A percentile compares a stretch with the other conserved stretches of the same genome.
Evolutionary conservation across 257 asterid genomes (phyloP).

Genomic region (Nicotiana tomentosiformis): DNA sequence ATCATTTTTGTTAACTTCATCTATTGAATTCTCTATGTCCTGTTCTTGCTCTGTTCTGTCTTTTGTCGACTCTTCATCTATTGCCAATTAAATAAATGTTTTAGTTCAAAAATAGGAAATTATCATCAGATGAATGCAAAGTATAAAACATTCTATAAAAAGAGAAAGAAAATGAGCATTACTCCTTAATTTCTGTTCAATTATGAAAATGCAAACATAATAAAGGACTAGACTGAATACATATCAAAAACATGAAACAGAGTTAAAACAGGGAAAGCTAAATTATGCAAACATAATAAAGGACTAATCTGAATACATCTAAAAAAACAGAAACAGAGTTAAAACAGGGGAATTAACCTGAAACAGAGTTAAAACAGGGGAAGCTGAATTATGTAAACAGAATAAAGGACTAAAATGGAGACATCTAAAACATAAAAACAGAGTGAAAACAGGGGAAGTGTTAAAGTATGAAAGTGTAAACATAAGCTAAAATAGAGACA

Average conservation of each 20-base stretch:
- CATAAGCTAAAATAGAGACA: background rate
- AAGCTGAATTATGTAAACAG: too few relatives aligned
- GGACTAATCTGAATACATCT: too few relatives aligned
- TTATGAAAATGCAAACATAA: background rate
- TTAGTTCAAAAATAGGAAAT: background rate
- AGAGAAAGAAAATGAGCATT: background rate
- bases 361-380: too few relatives aligned
- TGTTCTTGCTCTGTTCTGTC: constrained; percentile 40
- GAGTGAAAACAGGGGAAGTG: background rate
- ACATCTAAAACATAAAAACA: background rate
- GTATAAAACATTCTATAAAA: background rate
- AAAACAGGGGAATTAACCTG: background rate
- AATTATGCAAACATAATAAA: too few relatives aligned
- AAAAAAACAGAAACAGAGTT: background rate
- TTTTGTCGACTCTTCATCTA: constrained; percentile 58
- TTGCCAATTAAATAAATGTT: constrained; percentile 10
- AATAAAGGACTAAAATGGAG: background rate
- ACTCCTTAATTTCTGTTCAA: background rate
- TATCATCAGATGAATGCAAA: background rate
- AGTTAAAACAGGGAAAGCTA: too few relatives aligned
- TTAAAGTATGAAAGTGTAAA: background rate
- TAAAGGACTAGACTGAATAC: background rate
- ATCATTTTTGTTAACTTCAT: constrained; percentile 25
- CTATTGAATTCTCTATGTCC: constrained; percentile 30
- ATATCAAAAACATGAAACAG: background rate